Evolutionary conservation across 768 basidiomycete genomes (phyloP), one percentile per base, ranked within the genome.

Genomic region (Lactarius hengduanensis): DNA sequence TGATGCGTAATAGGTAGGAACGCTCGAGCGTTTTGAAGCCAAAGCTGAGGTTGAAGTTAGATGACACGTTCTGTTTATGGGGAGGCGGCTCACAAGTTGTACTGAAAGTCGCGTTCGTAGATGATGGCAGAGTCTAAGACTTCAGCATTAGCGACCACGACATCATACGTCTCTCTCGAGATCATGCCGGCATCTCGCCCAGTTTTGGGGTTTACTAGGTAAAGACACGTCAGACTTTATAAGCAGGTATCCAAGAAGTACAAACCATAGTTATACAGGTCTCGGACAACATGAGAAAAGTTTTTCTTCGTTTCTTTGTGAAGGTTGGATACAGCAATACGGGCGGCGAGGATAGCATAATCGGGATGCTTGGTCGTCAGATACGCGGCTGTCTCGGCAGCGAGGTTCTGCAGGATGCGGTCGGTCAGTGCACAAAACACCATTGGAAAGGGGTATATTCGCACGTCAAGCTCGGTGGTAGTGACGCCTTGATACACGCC

Each of bases 21-120:
- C 96, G 91, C 78, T 99, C 97, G 38, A 99, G 88, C 3, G 97
- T 99, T 78, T 99, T 99, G 87, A 98, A 98, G n/a, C 97, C 97
- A 74, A 99, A 99, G 80, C 91, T 93, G 60, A 26, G 13, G 3
- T 47, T 59, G 22, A 34, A 57, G 55, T 66, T 63, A 56, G 43
- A 64, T 45, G 15, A 53, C 5, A 4, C 59, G 64, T 58, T 16
- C 50, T 11, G 59, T 30, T 41, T 58, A 55, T n/a, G 26, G 40
- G 36, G 28, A 16, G 40, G 6, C 0, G 11, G 79, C 92, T 47
- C 63, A 96, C 94, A 79, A 97, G 78, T 97, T 95, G 81, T 98
- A 98, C 76, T 85, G 92, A 80, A 98, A 99, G 76, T 99, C 97
- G 59, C 97, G 94, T 72, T 96, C 90, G 77, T 98, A 98, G 77